These are phyloP conservation scores for Pistacia vera DNA, from an alignment of 345 rosid species.

Conservation along the genomic window DNA sequence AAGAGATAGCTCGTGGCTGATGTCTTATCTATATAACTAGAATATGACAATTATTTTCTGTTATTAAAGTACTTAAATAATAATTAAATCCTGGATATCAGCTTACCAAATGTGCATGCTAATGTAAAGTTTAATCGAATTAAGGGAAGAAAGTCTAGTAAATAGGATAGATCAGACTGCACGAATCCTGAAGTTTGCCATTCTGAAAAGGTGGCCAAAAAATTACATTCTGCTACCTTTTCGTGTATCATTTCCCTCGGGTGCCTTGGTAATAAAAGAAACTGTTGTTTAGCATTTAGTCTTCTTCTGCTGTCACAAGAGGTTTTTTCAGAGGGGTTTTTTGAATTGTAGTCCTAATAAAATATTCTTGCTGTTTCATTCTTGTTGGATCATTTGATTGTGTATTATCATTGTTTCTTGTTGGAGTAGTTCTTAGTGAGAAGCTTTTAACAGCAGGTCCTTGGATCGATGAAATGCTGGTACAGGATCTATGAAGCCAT, in stretches of 20 bases:
- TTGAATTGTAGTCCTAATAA: background rate
- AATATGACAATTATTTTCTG: background rate
- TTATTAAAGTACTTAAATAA: background rate
- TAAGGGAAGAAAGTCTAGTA: background rate
- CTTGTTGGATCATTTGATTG: constrained; percentile 16
- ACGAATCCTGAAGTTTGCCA: background rate
- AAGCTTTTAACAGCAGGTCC: constrained; percentile 72
- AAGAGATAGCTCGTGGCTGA: no score
- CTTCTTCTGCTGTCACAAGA: background rate
- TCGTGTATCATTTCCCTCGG: background rate
- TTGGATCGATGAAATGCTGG: constrained; percentile 88
- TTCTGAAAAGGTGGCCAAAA: background rate
- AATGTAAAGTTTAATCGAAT: background rate
- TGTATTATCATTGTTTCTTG: constrained; percentile 24
- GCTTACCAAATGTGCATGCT: background rate
- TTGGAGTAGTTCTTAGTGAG: constrained; percentile 53
- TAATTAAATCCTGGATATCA: background rate
- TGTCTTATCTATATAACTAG: no score
- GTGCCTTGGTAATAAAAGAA: background rate
- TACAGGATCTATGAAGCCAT: constrained; percentile 87
- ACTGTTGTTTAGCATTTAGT: background rate
- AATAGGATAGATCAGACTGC: background rate
- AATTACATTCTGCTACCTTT: background rate
- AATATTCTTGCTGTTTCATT: background rate
- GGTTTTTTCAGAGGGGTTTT: background rate